These are phyloP conservation scores for Fraxinus baroniana DNA, from an alignment of 305 asterid genomes.

Conservation along the genomic window DNA sequence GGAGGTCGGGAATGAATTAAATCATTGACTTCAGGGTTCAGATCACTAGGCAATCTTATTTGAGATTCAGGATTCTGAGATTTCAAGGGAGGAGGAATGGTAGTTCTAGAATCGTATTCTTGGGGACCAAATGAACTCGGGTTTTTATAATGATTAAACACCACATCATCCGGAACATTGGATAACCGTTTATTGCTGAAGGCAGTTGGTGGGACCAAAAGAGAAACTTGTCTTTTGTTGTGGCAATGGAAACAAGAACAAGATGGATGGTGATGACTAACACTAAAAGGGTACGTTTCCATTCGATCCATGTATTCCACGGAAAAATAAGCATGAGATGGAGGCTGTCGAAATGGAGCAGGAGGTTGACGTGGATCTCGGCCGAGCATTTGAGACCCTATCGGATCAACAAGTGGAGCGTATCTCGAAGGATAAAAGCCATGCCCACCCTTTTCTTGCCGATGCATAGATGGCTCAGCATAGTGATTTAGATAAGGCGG, in stretches of 20 bases:
- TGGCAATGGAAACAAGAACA: conserved; percentile 73
- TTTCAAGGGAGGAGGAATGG: conserved; percentile 34
- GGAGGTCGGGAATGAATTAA: conserved; percentile 38
- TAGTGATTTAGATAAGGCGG: conserved; percentile 30
- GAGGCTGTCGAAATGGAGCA: conserved; percentile 33
- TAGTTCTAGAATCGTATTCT: conserved; percentile 32
- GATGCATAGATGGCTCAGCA: conserved; percentile 36
- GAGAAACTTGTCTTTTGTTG: conserved; percentile 33
- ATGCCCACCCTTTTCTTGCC: conserved; percentile 46
- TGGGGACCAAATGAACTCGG: conserved; percentile 36
- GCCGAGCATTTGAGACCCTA: conserved; percentile 43
- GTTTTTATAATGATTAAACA: conserved; percentile 33
- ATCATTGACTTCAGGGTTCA: conserved; percentile 51
- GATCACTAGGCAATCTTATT: conserved; percentile 53
- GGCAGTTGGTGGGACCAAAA: conserved; percentile 11
- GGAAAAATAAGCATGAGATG: conserved; percentile 39
- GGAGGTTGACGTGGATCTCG: conserved; percentile 37
- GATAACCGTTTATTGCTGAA: conserved; percentile 30
- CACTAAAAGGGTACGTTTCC: conserved; percentile 40
- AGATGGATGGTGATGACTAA: conserved; percentile 59
- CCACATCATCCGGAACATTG: conserved; percentile 28
- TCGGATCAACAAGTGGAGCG: conserved; percentile 40
- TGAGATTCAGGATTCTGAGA: conserved; percentile 36
- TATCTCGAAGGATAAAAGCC: conserved; percentile 54
- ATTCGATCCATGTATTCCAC: conserved; percentile 41